phyloP scores from a whole-genome alignment of 805 yeast genomes.

The Pichia cabralensis region DNA sequence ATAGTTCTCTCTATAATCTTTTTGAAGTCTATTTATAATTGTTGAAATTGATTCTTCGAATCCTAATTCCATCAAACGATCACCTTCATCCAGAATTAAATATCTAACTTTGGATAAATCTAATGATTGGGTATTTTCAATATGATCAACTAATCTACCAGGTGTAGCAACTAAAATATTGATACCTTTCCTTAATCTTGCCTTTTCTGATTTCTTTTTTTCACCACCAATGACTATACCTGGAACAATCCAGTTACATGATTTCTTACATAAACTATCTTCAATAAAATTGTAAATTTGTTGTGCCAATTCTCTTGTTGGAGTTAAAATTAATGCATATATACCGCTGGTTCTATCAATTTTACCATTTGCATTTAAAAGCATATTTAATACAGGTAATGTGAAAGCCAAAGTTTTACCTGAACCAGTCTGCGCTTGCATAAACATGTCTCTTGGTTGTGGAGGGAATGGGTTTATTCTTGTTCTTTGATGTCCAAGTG shows the following conservation, averaged over 20 bases:
- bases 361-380: conserved; percentile 41
- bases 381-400: conserved; percentile 68
- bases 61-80: conserved; percentile 88
- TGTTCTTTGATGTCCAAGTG: conserved; percentile 20
- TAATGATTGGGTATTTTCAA: conserved; percentile 75
- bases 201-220: conserved; percentile 93
- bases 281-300: conserved; percentile 83
- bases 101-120: conserved; percentile 69
- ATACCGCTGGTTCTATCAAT: conserved; percentile 64
- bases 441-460: conserved; percentile 55
- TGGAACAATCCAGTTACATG: conserved; percentile 81
- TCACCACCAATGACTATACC: conserved; percentile 98
- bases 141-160: conserved; percentile 90
- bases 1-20: conserved; percentile 30
- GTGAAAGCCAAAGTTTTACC: conserved; percentile 90
- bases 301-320: conserved; percentile 89
- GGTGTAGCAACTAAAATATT: conserved; percentile 96
- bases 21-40: conserved; percentile 53
- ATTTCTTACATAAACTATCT: conserved; percentile 46
- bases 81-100: conserved; percentile 95
- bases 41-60: conserved; percentile 86
- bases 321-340: conserved; percentile 81
- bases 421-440: conserved; percentile 97
- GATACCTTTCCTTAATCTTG: conserved; percentile 89
- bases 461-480: conserved; percentile 8